A percentile compares a stretch with the other conserved stretches of the same genome.
phyloP scores from a whole-genome alignment of 2,329 filamentous ascomycete genomes.

The Westerdykella ornata region DNA sequence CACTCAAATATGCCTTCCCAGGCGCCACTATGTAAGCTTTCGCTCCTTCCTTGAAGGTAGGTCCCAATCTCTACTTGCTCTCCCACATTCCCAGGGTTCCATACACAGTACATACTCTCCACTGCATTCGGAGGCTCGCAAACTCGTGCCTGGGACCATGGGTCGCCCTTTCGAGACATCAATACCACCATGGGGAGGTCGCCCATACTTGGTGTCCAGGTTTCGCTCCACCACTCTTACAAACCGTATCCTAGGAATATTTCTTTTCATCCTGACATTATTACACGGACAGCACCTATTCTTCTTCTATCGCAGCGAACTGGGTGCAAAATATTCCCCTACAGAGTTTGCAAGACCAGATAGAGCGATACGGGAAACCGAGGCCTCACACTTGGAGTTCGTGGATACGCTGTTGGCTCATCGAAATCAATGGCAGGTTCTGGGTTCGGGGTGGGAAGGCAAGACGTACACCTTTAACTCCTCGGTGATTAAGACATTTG shows the following conservation, averaged over 20 bases:
- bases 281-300: constrained; percentile 17
- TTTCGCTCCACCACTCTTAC: constrained; percentile 1
- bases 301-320: constrained; percentile 12
- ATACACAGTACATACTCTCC: no score
- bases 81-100: no score
- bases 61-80: no score
- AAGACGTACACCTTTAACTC: constrained; percentile 16
- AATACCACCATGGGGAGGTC: not conserved
- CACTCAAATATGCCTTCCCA: not conserved
- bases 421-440: constrained; percentile 12
- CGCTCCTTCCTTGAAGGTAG: no score
- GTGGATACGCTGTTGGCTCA: constrained; percentile 16
- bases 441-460: constrained; percentile 23
- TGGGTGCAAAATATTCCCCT: constrained; percentile 17
- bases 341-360: constrained; percentile 13
- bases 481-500: constrained; percentile 24
- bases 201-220: not conserved
- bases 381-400: constrained; percentile 7
- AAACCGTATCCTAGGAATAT: constrained; percentile 8
- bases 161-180: constrained; percentile 5
- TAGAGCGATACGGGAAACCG: not conserved
- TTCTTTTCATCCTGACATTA: constrained; percentile 11
- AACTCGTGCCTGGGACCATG: constrained; percentile 2
- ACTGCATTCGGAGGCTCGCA: no score
- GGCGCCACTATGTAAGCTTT: not conserved